Evolutionary conservation across 2,329 filamentous ascomycete species (phyloP).

Genomic region (Chaetothyriales sp.): DNA sequence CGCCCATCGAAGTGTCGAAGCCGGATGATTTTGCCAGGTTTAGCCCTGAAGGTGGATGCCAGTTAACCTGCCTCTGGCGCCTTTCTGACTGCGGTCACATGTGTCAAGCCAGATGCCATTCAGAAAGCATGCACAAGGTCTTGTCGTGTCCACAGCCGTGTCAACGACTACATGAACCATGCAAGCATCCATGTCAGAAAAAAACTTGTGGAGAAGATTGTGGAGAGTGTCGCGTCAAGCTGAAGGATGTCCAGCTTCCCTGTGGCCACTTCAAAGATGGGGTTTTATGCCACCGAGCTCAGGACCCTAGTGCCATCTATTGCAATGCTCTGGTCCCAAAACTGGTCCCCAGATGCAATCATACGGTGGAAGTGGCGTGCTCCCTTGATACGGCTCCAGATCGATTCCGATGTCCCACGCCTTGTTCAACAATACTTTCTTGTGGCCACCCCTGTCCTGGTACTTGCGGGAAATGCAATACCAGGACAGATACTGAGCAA

Average conservation of each 20-base stretch:
- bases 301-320: conserved; percentile 31
- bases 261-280: conserved; percentile 21
- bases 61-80: conserved; percentile 31
- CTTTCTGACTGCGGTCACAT: conserved; percentile 33
- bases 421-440: conserved; percentile 27
- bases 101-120: conserved; percentile 32
- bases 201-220: too few species aligned
- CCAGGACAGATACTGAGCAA: conserved; percentile 20
- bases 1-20: conserved; percentile 33
- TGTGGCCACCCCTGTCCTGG: too few species aligned
- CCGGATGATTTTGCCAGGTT: conserved; percentile 43
- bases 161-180: conserved; percentile 22
- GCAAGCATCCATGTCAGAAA: conserved; percentile 28
- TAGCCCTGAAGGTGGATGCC: conserved; percentile 49
- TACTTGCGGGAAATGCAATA: too few species aligned
- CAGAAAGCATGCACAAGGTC: conserved; percentile 27
- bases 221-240: conserved; percentile 21
- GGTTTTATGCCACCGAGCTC: conserved; percentile 25
- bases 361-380: conserved; percentile 34
- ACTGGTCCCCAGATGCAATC: conserved; percentile 39
- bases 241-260: conserved; percentile 20
- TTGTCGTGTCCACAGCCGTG: conserved; percentile 30
- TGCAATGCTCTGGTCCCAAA: conserved; percentile 37
- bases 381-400: too few species aligned
- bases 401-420: too few species aligned